Percentiles rank a stretch among this genome's conserved stretches.
phyloP scores from a whole-genome alignment of 2,329 filamentous ascomycete species.

The Fusarium floridanum region DNA sequence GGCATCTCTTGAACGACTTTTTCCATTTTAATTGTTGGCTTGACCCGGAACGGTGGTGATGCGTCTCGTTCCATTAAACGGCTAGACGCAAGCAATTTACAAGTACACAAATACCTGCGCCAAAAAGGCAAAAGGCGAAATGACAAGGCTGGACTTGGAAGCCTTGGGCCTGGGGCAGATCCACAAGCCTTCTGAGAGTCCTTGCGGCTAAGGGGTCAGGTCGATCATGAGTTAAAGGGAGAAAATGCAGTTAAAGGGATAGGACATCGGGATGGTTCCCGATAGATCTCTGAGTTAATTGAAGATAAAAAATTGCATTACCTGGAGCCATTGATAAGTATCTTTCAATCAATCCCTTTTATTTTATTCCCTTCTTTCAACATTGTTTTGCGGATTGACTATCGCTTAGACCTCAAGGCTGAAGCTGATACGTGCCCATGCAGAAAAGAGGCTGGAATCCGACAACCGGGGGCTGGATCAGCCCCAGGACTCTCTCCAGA shows the following conservation, averaged over 20 bases:
- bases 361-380: not conserved
- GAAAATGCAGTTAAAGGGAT: conserved; percentile 22
- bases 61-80: conserved; percentile 10
- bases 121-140: conserved; percentile 35
- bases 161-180: conserved; percentile 38
- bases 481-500: conserved; percentile 27
- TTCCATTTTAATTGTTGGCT: not conserved
- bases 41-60: conserved; percentile 18
- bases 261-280: not conserved
- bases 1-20: not conserved
- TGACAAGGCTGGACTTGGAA: conserved; percentile 35
- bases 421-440: conserved; percentile 31
- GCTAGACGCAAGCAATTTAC: conserved; percentile 38
- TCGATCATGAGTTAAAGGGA: conserved; percentile 25
- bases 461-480: conserved; percentile 19
- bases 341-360: not conserved
- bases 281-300: not conserved
- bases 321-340: not conserved
- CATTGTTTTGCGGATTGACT: not conserved
- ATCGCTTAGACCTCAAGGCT: not conserved
- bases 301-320: not conserved
- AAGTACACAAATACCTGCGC: conserved; percentile 29
- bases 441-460: conserved; percentile 33
- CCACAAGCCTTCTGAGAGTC: conserved; percentile 26
- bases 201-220: conserved; percentile 37